Percentiles rank a stretch among this genome's conserved stretches.
Conservation (phyloP, 805 yeast species). For the Pichia paraexigua region DNA sequence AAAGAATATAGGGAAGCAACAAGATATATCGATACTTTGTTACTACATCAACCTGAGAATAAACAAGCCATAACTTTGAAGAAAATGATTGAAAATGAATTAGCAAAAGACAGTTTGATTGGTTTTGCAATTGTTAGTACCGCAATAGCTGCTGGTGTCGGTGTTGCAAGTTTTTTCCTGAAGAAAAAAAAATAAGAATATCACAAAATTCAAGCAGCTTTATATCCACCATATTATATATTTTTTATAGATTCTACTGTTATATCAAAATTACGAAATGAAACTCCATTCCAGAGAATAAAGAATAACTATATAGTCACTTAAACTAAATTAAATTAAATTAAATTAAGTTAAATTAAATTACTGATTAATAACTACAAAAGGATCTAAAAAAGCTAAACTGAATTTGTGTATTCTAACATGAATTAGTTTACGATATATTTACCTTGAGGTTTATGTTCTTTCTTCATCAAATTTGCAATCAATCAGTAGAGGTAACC, state of each 20-base stretch:
- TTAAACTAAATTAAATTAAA: too few relatives aligned
- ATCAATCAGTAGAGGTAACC: constrained; percentile 15
- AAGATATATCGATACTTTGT: constrained; percentile 71
- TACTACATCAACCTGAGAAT: constrained; percentile 78
- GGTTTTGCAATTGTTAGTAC: constrained; percentile 89
- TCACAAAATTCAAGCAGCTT: neutral
- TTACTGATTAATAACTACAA: too few relatives aligned
- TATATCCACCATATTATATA: neutral
- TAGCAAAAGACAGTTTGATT: constrained; percentile 79
- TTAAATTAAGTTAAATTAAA: too few relatives aligned
- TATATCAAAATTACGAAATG: neutral
- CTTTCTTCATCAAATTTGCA: too few relatives aligned
- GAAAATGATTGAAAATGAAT: constrained; percentile 71
- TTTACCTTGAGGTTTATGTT: too few relatives aligned
- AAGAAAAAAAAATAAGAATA: constrained; percentile 2
- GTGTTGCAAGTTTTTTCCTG: constrained; percentile 19
- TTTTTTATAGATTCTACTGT: neutral
- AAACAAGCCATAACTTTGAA: constrained; percentile 66
- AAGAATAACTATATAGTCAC: too few relatives aligned
- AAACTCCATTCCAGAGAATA: neutral
- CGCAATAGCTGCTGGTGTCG: constrained; percentile 76
- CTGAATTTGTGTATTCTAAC: too few relatives aligned
- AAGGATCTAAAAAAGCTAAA: too few relatives aligned
- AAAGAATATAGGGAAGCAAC: constrained; percentile 85
- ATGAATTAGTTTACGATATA: too few relatives aligned